Conservation (phyloP, 345 rosid genomes). For the Fremontodendron californicum region DNA sequence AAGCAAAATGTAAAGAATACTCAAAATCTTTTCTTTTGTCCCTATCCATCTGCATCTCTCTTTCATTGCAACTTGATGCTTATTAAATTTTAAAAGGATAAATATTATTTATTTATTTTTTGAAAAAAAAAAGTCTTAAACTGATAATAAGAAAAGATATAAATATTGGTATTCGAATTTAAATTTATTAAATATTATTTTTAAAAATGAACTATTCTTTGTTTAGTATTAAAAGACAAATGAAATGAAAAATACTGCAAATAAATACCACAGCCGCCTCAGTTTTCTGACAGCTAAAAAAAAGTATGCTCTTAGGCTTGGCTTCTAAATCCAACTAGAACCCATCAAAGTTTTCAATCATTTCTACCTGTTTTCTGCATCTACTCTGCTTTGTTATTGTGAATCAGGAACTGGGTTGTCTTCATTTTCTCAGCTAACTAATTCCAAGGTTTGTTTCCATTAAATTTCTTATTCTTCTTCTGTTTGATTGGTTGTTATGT, state of each 20-base stretch:
- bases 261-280: slow-evolving; percentile 16
- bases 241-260: background rate
- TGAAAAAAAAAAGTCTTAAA: no score
- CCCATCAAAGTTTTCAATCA: background rate
- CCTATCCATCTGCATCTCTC: background rate
- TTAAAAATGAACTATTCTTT: no score
- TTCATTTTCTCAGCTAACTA: slow-evolving; percentile 1
- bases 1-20: background rate
- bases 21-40: background rate
- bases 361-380: background rate
- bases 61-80: background rate
- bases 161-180: no score
- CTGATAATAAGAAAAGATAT: no score
- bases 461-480: background rate
- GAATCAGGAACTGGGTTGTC: slow-evolving; percentile 12
- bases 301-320: slow-evolving; percentile 1
- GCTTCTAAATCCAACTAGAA: background rate
- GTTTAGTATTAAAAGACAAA: no score
- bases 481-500: background rate
- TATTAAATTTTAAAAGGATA: no score
- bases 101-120: no score
- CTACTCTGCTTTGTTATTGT: slow-evolving; percentile 8
- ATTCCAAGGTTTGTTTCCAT: slow-evolving; percentile 12
- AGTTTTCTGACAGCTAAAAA: background rate
- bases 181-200: no score